phyloP scores from a whole-genome alignment of 768 basidiomycete species.

The Mycena metata region DNA sequence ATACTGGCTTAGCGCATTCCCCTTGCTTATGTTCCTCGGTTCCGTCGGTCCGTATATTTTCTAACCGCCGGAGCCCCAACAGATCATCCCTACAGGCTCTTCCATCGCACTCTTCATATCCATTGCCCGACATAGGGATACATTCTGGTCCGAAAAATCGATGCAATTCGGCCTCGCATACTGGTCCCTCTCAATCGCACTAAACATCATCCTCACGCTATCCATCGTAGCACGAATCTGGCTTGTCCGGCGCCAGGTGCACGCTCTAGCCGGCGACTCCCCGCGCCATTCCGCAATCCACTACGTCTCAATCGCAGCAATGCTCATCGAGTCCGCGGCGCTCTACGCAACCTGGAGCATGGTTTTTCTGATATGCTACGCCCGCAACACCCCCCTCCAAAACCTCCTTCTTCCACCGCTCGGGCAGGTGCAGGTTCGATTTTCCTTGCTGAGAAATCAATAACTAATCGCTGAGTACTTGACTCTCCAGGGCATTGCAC shows the following conservation, averaged over 20 bases:
- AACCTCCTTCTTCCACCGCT: conserved; percentile 51
- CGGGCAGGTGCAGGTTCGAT: conserved; percentile 49
- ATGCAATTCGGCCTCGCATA: conserved; percentile 42
- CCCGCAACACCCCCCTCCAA: conserved; percentile 39
- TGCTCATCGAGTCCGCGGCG: conserved; percentile 54
- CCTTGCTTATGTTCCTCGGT: conserved; percentile 19
- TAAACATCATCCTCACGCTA: conserved; percentile 51
- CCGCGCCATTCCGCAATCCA: conserved; percentile 38
- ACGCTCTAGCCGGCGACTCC: conserved; percentile 37
- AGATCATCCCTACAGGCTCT: neutral
- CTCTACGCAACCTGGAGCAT: conserved; percentile 44
- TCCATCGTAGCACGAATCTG: conserved; percentile 49
- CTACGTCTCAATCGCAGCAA: conserved; percentile 47
- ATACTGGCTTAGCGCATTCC: conserved; percentile 24
- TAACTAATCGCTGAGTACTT: too few relatives aligned
- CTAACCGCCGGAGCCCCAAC: too few relatives aligned
- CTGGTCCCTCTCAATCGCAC: conserved; percentile 42
- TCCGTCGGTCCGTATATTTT: conserved; percentile 13
- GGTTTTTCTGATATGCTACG: conserved; percentile 49
- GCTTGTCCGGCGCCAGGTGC: conserved; percentile 35
- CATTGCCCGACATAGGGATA: conserved; percentile 16
- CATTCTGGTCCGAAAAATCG: conserved; percentile 36
- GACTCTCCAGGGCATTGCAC: too few relatives aligned
- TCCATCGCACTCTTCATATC: conserved; percentile 27
- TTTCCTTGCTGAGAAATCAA: neutral